phyloP scores from a whole-genome alignment of 2,329 filamentous ascomycete genomes.

The Ceratocystis cubensis region DNA sequence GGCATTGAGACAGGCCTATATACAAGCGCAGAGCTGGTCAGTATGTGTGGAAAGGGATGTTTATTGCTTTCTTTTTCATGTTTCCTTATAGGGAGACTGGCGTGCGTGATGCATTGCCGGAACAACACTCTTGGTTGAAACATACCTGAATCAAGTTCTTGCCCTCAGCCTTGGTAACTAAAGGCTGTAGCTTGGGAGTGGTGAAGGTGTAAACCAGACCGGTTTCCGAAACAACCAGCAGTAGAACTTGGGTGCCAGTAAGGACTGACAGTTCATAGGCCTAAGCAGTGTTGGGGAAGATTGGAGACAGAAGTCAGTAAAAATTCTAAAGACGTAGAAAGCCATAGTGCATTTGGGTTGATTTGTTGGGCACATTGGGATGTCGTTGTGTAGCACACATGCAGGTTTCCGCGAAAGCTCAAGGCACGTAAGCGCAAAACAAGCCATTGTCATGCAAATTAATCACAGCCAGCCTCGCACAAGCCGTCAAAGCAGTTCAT shows the following conservation, averaged over 20 bases:
- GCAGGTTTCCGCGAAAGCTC: neutral
- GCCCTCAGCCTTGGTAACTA: constrained; percentile 96
- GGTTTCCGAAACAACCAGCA: constrained; percentile 93
- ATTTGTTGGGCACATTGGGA: constrained; percentile 4
- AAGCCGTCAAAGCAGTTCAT: neutral
- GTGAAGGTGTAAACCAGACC: constrained; percentile 97
- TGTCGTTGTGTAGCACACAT: neutral
- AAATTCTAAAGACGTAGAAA: neutral
- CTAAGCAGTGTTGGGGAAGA: constrained; percentile 34
- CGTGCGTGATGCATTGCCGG: no score
- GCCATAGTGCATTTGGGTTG: neutral
- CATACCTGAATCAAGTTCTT: constrained; percentile 98
- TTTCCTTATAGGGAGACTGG: no score
- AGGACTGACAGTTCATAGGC: constrained; percentile 96
- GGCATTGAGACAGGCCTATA: constrained; percentile 89
- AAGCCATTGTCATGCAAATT: neutral
- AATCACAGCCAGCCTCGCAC: neutral
- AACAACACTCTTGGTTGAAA: constrained; percentile 6
- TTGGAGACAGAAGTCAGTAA: constrained; percentile 20
- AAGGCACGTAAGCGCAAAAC: neutral
- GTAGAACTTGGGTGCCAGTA: constrained; percentile 90
- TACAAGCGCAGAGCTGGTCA: constrained; percentile 19
- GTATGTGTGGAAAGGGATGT: neutral
- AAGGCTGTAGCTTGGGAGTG: constrained; percentile 92
- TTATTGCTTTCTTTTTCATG: neutral